Evolutionary conservation across 116 monocot genomes (phyloP).

Genomic region (Cymodocea nodosa): DNA sequence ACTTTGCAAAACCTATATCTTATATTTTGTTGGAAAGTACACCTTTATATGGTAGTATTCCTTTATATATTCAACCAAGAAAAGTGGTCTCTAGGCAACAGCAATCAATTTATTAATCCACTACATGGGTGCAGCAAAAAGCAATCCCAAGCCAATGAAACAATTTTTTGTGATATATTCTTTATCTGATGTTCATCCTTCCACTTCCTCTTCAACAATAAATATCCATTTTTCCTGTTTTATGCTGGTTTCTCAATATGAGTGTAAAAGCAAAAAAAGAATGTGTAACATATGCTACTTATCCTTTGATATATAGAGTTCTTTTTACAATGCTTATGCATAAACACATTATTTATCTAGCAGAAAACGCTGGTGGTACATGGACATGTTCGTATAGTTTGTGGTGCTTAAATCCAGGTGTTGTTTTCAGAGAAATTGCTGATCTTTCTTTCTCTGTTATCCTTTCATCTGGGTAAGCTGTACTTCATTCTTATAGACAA

Average conservation of each 20-base stretch:
- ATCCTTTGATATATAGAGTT: background rate
- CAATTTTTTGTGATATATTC: no score
- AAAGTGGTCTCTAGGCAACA: no score
- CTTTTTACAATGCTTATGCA: background rate
- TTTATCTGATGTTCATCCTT: no score
- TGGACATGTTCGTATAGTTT: slow-evolving; percentile 53
- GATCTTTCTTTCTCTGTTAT: slow-evolving; percentile 78
- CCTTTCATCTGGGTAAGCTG: slow-evolving; percentile 77
- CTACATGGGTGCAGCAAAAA: no score
- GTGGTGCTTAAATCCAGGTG: slow-evolving; percentile 97
- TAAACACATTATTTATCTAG: background rate
- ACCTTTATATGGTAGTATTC: no score
- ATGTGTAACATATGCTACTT: background rate
- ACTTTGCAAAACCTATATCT: no score
- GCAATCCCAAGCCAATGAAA: no score
- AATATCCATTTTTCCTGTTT: background rate
- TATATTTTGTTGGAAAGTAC: no score
- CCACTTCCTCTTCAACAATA: background rate
- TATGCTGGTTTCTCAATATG: background rate
- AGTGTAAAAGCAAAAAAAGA: background rate
- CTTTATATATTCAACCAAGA: no score
- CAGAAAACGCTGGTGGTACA: slow-evolving; percentile 45
- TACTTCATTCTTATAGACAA: no score
- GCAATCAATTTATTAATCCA: no score
- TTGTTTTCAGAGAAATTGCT: slow-evolving; percentile 86